These are phyloP conservation scores for Forsythia suspensa DNA, from an alignment of 257 asterid genomes.

Conservation along the genomic window DNA sequence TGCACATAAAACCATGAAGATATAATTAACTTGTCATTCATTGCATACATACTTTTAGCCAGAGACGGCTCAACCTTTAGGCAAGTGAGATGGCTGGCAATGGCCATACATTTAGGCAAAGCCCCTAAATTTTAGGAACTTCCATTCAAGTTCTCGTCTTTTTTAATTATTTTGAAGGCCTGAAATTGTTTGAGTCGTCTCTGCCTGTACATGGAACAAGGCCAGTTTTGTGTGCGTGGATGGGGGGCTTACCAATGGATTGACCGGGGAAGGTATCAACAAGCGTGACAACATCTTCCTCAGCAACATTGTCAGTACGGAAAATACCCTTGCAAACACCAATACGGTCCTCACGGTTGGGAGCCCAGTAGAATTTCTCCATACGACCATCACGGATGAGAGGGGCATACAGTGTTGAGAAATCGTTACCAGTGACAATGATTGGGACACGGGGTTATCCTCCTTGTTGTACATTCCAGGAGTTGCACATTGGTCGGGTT, in stretches of 20 bases:
- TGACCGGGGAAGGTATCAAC: conserved; percentile 68
- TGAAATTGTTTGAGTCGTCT: too few species aligned
- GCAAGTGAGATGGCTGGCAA: too few species aligned
- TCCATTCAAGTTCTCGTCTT: too few species aligned
- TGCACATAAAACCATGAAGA: conserved; percentile 3
- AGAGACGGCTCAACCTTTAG: too few species aligned
- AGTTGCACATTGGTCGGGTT: conserved; percentile 65
- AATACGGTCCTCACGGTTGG: conserved; percentile 60
- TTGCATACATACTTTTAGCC: too few species aligned
- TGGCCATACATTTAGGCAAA: too few species aligned
- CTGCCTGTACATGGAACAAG: not conserved
- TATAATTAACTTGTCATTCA: too few species aligned
- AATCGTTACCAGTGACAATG: conserved; percentile 62
- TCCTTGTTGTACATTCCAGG: conserved; percentile 80
- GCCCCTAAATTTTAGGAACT: too few species aligned
- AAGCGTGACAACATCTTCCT: conserved; percentile 34
- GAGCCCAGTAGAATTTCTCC: conserved; percentile 78
- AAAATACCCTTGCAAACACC: conserved; percentile 63
- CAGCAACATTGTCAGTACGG: conserved; percentile 40
- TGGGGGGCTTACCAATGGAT: conserved; percentile 45
- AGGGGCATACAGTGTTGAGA: conserved; percentile 62
- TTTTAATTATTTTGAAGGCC: too few species aligned
- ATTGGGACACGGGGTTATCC: conserved; percentile 59
- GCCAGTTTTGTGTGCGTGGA: not conserved
- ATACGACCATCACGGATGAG: conserved; percentile 69